A percentile compares a stretch with the other conserved stretches of the same genome.
Evolutionary conservation across 805 yeast species (phyloP).

Genomic region (Metschnikowia aberdeeniae): DNA sequence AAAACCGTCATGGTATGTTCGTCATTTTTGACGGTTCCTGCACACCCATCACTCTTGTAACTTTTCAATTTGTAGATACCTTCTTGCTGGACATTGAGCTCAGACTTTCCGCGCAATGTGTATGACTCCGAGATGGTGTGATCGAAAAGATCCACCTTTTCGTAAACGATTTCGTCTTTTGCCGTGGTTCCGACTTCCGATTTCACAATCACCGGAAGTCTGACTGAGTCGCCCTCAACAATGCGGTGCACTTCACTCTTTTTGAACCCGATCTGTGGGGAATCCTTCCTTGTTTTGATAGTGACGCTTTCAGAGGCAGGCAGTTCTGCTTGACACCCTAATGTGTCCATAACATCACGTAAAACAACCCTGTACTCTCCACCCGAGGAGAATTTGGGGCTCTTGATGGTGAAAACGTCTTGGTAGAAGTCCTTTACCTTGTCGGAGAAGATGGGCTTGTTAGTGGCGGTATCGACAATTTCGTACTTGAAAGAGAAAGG

Average conservation of each 20-base stretch:
- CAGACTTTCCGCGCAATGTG: constrained; percentile 10
- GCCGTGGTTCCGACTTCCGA: constrained; percentile 28
- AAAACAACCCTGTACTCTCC: constrained; percentile 69
- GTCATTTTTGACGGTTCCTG: constrained; percentile 30
- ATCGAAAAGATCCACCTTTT: constrained; percentile 21
- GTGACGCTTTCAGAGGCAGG: constrained; percentile 55
- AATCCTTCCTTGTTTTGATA: constrained; percentile 64
- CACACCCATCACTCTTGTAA: constrained; percentile 43
- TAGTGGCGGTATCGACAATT: constrained; percentile 44
- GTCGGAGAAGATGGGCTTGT: constrained; percentile 23
- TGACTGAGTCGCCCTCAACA: constrained; percentile 57
- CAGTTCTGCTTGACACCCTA: constrained; percentile 72
- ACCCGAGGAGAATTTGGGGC: constrained; percentile 58
- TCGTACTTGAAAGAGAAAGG: constrained; percentile 75
- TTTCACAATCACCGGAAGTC: constrained; percentile 49
- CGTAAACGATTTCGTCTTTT: constrained; percentile 33
- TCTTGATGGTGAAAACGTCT: constrained; percentile 39
- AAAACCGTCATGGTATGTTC: constrained; percentile 16
- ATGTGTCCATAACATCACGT: constrained; percentile 65
- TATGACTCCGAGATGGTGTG: constrained; percentile 2
- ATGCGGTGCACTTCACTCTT: constrained; percentile 30
- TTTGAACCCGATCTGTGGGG: constrained; percentile 48
- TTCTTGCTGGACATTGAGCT: constrained; percentile 30
- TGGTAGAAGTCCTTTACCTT: constrained; percentile 26
- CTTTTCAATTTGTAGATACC: constrained; percentile 41